phyloP scores from a whole-genome alignment of 75 land plant species.

The Sequoiadendron giganteum region DNA sequence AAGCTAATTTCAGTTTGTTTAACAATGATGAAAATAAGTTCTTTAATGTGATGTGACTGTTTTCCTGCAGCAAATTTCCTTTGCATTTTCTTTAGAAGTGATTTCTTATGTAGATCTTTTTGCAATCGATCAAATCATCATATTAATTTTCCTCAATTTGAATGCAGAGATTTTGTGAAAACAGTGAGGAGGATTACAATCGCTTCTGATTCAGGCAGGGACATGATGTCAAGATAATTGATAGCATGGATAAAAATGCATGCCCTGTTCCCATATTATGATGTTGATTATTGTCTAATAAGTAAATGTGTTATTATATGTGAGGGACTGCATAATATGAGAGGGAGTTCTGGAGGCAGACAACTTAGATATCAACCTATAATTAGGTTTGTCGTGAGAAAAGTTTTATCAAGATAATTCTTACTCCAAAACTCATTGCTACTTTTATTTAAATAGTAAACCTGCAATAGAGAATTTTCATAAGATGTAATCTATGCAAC shows the following conservation, averaged over 20 bases:
- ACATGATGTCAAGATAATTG: constrained; percentile 15
- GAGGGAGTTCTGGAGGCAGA: not conserved
- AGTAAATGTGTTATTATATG: constrained; percentile 1
- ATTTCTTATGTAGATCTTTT: not conserved
- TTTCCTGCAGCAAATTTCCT: not conserved
- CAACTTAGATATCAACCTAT: not conserved
- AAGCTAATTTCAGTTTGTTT: not conserved
- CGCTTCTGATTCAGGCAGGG: constrained; percentile 22
- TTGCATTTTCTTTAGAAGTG: not conserved
- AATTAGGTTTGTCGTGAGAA: not conserved
- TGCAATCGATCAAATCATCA: not conserved
- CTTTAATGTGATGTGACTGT: not conserved
- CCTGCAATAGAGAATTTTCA: not conserved
- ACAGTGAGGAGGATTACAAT: constrained; percentile 24
- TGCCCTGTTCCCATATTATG: not conserved
- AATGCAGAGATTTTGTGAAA: constrained; percentile 18
- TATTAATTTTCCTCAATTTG: not conserved
- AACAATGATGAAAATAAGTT: not conserved
- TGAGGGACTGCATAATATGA: not conserved
- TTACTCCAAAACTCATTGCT: not conserved
- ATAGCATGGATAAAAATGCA: not conserved
- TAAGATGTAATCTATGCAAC: not conserved
- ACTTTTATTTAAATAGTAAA: not conserved
- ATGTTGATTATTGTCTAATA: not conserved
- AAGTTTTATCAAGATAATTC: not conserved